phyloP scores from a whole-genome alignment of 2,329 filamentous ascomycete genomes.

The Pseudodiploospora longispora region DNA sequence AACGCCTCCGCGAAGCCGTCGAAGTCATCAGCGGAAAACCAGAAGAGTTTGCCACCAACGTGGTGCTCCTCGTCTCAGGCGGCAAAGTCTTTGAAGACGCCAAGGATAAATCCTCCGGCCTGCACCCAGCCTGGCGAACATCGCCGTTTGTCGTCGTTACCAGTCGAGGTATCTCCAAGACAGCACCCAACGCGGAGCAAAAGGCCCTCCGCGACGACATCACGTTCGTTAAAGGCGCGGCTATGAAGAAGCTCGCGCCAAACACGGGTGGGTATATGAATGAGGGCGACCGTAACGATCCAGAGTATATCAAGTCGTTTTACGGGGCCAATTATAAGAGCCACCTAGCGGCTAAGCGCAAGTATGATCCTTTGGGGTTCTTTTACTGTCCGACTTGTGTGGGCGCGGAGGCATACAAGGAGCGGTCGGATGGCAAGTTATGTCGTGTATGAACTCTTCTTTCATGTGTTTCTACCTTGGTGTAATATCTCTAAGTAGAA shows the following conservation, averaged over 20 bases:
- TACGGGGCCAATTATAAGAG: slow-evolving; percentile 25
- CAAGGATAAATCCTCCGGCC: slow-evolving; percentile 16
- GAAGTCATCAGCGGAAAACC: slow-evolving; percentile 18
- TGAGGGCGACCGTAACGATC: slow-evolving; percentile 29
- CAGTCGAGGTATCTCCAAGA: slow-evolving; percentile 11
- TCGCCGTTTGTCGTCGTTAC: slow-evolving; percentile 14
- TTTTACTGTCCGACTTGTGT: slow-evolving; percentile 33
- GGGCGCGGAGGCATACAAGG: slow-evolving; percentile 24
- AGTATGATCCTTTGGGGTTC: slow-evolving; percentile 23
- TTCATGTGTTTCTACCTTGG: background rate
- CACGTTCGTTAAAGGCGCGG: slow-evolving; percentile 20
- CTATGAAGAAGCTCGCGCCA: slow-evolving; percentile 27
- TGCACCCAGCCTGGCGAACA: slow-evolving; percentile 21
- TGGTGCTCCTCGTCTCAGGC: slow-evolving; percentile 20
- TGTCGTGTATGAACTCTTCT: background rate
- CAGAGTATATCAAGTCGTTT: slow-evolving; percentile 23
- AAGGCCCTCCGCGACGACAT: slow-evolving; percentile 16
- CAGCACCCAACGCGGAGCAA: slow-evolving; percentile 11
- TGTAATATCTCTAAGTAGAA: no score
- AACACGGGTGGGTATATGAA: slow-evolving; percentile 35
- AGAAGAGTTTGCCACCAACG: slow-evolving; percentile 15
- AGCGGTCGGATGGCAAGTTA: slow-evolving; percentile 14
- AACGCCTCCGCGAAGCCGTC: slow-evolving; percentile 14
- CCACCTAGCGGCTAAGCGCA: slow-evolving; percentile 24
- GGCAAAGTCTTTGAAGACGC: slow-evolving; percentile 21